These are phyloP conservation scores for Dentipellis sp. DNA, from an alignment of 768 basidiomycete genomes.

Conservation along the genomic window DNA sequence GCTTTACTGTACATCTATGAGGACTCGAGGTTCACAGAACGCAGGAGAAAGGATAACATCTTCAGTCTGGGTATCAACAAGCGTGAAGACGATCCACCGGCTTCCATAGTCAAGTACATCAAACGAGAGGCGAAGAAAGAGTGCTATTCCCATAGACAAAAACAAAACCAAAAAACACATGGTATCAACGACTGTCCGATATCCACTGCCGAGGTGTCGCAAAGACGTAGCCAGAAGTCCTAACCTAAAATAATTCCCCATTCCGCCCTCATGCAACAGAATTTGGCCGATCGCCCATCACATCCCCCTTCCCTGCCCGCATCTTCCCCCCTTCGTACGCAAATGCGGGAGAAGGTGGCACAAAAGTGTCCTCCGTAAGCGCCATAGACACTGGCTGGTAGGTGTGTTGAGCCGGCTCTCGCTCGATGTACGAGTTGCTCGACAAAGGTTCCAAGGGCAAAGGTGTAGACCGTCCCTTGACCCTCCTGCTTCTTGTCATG, in stretches of 20 bases:
- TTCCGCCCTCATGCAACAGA: slow-evolving; percentile 23
- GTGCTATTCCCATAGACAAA: not conserved
- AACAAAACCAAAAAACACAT: slow-evolving; percentile 28
- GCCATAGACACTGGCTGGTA: slow-evolving; percentile 69
- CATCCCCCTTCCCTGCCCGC: not conserved
- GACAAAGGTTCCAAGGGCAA: slow-evolving; percentile 42
- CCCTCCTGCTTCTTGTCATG: slow-evolving; percentile 25
- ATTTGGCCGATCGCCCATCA: slow-evolving; percentile 8
- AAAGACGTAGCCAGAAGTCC: not conserved
- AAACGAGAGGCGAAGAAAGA: slow-evolving; percentile 6
- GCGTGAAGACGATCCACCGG: not conserved
- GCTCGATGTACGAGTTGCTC: slow-evolving; percentile 10
- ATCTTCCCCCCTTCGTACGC: not conserved
- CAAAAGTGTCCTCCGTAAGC: slow-evolving; percentile 27
- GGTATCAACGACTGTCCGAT: not conserved
- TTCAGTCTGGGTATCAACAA: not conserved
- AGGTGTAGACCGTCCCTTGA: slow-evolving; percentile 40
- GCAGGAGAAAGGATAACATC: too few relatives aligned
- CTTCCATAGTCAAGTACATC: not conserved
- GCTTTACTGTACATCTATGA: too few relatives aligned
- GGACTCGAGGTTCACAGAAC: too few relatives aligned
- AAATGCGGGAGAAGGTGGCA: slow-evolving; percentile 26
- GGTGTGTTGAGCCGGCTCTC: slow-evolving; percentile 26
- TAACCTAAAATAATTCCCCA: not conserved
- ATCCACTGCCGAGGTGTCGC: too few relatives aligned